Percentiles rank a stretch among this genome's conserved stretches.
These are phyloP conservation scores for Talaromyces liani DNA, from an alignment of 495 filamentous ascomycete species.

Conservation along the genomic window DNA sequence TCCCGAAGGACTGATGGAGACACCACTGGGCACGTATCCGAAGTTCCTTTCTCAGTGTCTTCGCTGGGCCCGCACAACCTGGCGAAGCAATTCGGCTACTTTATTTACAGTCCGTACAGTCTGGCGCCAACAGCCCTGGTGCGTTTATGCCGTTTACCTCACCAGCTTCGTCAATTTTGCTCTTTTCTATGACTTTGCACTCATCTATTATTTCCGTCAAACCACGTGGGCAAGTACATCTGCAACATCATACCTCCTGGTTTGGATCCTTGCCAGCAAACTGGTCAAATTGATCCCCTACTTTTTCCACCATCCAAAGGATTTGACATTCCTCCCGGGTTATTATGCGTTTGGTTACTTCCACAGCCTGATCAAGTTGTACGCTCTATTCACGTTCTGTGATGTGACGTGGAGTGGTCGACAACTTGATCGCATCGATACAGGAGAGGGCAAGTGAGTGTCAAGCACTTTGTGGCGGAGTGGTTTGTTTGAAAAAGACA, in stretches of 20 bases:
- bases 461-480: background rate
- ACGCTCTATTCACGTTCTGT: constrained; percentile 47
- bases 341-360: constrained; percentile 53
- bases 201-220: constrained; percentile 21
- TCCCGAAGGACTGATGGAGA: constrained; percentile 48
- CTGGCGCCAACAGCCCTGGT: constrained; percentile 50
- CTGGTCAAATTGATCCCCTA: constrained; percentile 54
- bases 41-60: constrained; percentile 55
- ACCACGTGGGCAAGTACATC: constrained; percentile 1
- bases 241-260: constrained; percentile 10
- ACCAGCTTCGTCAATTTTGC: constrained; percentile 54
- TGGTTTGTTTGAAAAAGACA: background rate
- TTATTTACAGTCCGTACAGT: constrained; percentile 45
- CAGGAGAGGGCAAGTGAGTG: background rate
- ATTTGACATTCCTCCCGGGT: constrained; percentile 47
- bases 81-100: constrained; percentile 53
- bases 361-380: constrained; percentile 57
- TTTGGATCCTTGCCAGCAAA: constrained; percentile 45
- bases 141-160: constrained; percentile 53
- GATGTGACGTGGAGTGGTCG: constrained; percentile 8
- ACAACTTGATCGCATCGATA: background rate
- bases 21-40: constrained; percentile 45
- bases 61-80: constrained; percentile 58
- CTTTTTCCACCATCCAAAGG: constrained; percentile 48
- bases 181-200: constrained; percentile 43